These are phyloP conservation scores for Neonothopanus nambi DNA, from an alignment of 1,284 basidiomycete species.

Conservation along the genomic window DNA sequence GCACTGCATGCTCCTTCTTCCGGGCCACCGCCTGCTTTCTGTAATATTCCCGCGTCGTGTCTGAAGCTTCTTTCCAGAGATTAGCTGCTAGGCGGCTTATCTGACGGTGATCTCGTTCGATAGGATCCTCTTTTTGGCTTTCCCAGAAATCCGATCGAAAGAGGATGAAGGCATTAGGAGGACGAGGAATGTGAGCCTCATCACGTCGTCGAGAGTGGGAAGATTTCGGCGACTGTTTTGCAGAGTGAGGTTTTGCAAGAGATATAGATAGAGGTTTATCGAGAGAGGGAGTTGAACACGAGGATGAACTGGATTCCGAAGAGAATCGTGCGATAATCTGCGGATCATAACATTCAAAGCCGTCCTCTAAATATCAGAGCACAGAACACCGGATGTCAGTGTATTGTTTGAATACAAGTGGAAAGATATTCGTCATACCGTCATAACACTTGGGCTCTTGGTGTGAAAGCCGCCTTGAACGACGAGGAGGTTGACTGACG, in stretches of 20 bases:
- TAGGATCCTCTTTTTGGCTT: conserved; percentile 39
- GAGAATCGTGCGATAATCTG: not conserved
- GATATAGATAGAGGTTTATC: conserved; percentile 13
- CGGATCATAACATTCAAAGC: conserved; percentile 15
- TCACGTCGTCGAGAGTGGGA: conserved; percentile 44
- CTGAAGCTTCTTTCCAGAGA: conserved; percentile 27
- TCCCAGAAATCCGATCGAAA: conserved; percentile 74
- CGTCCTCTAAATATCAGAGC: conserved; percentile 15
- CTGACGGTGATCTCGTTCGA: conserved; percentile 49
- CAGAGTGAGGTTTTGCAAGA: not conserved
- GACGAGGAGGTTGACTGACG: conserved; percentile 20
- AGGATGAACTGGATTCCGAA: conserved; percentile 11
- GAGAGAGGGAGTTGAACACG: conserved; percentile 8
- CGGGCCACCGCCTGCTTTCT: conserved; percentile 50
- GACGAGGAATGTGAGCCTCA: conserved; percentile 62
- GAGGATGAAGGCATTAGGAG: conserved; percentile 84
- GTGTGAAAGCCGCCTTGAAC: conserved; percentile 32
- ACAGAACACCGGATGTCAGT: not conserved
- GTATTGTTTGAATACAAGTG: too few relatives aligned
- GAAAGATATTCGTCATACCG: conserved; percentile 23
- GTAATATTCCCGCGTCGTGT: conserved; percentile 41
- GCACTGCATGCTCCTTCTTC: conserved; percentile 43
- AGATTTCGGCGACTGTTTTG: conserved; percentile 3
- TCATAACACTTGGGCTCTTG: conserved; percentile 33
- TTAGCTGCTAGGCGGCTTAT: conserved; percentile 51